Conservation (phyloP, 2,329 filamentous ascomycete genomes). For the Dothistroma septosporum region DNA sequence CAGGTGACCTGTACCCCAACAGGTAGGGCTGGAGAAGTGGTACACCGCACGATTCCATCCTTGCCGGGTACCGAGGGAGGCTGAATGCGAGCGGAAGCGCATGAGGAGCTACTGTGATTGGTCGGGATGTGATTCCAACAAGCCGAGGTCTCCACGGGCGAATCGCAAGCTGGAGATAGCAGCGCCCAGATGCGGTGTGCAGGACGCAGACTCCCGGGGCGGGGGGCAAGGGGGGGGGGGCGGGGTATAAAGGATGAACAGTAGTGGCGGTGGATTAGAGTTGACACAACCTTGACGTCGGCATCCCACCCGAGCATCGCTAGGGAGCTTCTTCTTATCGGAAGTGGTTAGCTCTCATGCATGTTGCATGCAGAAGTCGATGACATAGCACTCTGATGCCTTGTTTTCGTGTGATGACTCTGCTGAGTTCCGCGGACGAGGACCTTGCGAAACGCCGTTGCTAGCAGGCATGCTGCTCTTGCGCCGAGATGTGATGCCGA, state of each 20-base stretch:
- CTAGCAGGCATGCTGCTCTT: not conserved
- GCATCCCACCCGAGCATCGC: no score
- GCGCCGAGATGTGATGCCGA: no score
- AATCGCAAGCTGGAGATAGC: not conserved
- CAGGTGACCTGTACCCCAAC: not conserved
- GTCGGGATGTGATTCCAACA: not conserved
- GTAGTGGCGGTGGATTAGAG: no score
- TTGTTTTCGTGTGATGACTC: slow-evolving; percentile 7
- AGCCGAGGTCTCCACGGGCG: not conserved
- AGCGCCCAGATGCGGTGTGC: not conserved
- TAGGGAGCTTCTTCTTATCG: no score
- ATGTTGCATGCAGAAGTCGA: not conserved
- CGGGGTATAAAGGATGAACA: no score
- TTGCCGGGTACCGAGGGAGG: slow-evolving; percentile 3
- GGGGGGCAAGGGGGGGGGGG: no score
- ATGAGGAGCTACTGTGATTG: not conserved
- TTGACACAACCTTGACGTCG: no score
- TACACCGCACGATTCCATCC: not conserved
- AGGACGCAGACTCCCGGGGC: not conserved
- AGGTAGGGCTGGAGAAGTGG: not conserved
- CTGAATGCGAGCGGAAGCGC: not conserved
- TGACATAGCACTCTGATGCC: slow-evolving; percentile 1
- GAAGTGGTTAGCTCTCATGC: not conserved
- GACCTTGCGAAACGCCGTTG: not conserved
- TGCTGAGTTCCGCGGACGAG: not conserved